Evolutionary conservation across 2,329 filamentous ascomycete species (phyloP).

Genomic region (Cucurbitaria berberidis): DNA sequence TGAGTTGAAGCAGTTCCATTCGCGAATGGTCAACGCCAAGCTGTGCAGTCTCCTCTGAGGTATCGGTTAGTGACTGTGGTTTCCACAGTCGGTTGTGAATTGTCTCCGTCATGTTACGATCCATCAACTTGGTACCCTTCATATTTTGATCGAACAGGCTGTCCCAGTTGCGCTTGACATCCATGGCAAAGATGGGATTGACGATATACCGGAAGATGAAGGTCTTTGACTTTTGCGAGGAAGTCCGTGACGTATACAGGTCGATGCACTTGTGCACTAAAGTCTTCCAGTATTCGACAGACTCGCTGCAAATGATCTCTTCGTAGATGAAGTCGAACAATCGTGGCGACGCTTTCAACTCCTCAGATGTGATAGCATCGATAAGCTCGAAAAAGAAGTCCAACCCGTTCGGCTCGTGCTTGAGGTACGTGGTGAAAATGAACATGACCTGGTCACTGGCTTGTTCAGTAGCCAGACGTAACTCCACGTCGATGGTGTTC

Average conservation of each 20-base stretch:
- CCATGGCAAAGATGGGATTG: conserved; percentile 96
- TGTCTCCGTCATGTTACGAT: conserved; percentile 84
- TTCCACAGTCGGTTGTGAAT: conserved; percentile 95
- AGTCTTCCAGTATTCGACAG: conserved; percentile 83
- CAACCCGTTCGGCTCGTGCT: conserved; percentile 74
- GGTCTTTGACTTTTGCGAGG: conserved; percentile 87
- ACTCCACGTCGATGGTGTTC: conserved; percentile 70
- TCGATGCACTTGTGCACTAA: conserved; percentile 87
- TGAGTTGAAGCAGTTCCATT: conserved; percentile 94
- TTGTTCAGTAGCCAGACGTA: conserved; percentile 87
- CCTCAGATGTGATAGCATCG: conserved; percentile 80
- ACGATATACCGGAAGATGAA: conserved; percentile 91
- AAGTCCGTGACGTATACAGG: conserved; percentile 77
- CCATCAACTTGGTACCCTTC: conserved; percentile 75
- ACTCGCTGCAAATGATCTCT: conserved; percentile 81
- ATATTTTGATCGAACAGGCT: conserved; percentile 56
- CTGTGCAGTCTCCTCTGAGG: conserved; percentile 81
- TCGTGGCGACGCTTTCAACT: conserved; percentile 77
- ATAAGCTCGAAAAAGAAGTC: conserved; percentile 86
- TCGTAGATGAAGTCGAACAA: conserved; percentile 85
- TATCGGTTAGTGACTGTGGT: conserved; percentile 76
- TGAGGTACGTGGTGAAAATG: conserved; percentile 81
- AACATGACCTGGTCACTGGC: conserved; percentile 85
- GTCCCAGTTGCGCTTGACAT: conserved; percentile 84
- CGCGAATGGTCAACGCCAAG: conserved; percentile 92